These are phyloP conservation scores for Corrigiola litoralis DNA, from an alignment of 179 eudicot species.

Conservation along the genomic window DNA sequence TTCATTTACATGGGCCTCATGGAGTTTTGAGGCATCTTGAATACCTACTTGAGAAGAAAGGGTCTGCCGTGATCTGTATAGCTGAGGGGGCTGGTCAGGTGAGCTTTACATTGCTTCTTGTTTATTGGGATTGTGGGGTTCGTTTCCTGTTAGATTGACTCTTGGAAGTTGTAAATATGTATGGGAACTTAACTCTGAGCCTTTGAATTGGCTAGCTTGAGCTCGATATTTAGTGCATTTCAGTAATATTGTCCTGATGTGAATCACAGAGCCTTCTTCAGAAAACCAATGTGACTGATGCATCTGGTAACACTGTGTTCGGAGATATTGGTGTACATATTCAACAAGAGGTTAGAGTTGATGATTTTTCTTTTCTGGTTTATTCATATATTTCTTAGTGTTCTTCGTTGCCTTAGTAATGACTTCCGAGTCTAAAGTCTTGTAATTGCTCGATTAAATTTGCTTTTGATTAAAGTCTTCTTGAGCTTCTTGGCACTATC, in stretches of 20 bases:
- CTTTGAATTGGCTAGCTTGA: background rate
- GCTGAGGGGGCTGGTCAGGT: slow-evolving; percentile 99
- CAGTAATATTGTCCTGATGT: slow-evolving; percentile 7
- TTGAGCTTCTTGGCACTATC: background rate
- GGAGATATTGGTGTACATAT: slow-evolving; percentile 93
- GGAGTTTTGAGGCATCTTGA: slow-evolving; percentile 84
- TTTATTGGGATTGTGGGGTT: background rate
- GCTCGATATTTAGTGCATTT: background rate
- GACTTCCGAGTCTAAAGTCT: background rate
- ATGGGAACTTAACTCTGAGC: background rate
- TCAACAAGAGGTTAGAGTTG: slow-evolving; percentile 75
- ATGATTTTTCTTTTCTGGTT: background rate
- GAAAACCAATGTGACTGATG: slow-evolving; percentile 85
- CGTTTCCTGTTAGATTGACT: background rate
- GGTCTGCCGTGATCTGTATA: slow-evolving; percentile 95
- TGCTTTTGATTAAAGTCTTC: background rate
- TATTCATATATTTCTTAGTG: background rate
- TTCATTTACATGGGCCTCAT: slow-evolving; percentile 86
- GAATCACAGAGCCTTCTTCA: slow-evolving; percentile 61
- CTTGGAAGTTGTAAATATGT: background rate
- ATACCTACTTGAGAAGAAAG: slow-evolving; percentile 82
- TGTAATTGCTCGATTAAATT: background rate
- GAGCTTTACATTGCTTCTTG: slow-evolving; percentile 13
- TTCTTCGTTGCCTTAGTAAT: too few species aligned
- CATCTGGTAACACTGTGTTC: slow-evolving; percentile 78